These are phyloP conservation scores for Populus trichocarpa DNA, from an alignment of 441 rosid genomes.

Conservation along the genomic window DNA sequence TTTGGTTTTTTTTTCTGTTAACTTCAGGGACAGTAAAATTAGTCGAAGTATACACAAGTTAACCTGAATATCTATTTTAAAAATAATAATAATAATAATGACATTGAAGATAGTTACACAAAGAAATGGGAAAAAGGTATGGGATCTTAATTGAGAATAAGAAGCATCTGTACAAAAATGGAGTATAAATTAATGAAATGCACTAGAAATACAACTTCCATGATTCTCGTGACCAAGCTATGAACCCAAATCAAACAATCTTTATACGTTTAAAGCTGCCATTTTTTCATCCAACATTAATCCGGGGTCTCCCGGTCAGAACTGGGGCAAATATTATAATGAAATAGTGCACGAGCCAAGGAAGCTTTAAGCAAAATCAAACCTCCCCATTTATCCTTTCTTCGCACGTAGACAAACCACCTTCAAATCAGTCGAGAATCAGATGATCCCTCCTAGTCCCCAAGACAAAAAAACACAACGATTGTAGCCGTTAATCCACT, in stretches of 20 bases:
- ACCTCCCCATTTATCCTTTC: constrained; percentile 2
- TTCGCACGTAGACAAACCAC: background rate
- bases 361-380: constrained; percentile 8
- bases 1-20: background rate
- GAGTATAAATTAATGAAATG: background rate
- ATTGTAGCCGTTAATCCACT: background rate
- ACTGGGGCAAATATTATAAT: background rate
- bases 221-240: background rate
- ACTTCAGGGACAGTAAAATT: accelerated
- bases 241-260: background rate
- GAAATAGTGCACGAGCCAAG: background rate
- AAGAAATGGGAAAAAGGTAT: background rate
- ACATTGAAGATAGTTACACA: background rate
- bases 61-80: accelerated
- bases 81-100: no score
- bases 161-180: background rate
- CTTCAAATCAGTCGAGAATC: constrained; percentile 6
- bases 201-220: background rate
- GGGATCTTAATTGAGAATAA: background rate
- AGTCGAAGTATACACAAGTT: accelerated
- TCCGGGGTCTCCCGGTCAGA: background rate
- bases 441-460: background rate
- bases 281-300: background rate
- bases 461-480: background rate
- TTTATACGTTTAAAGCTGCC: background rate